Conservation (phyloP, 352 stramenopile genomes). For the Plasmopara muralis region DNA sequence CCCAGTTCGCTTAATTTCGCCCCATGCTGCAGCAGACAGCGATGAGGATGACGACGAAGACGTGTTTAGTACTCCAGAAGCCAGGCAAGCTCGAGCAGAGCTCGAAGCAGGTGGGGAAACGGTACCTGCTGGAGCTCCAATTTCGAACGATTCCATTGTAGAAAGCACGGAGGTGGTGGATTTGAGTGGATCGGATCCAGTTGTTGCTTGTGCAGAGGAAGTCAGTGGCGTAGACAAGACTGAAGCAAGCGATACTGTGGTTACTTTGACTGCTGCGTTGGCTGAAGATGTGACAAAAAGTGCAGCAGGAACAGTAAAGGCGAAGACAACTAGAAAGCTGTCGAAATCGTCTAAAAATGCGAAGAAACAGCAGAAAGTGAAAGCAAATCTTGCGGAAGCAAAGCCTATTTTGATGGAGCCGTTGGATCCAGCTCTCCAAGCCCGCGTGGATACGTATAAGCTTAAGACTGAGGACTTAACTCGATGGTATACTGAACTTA, state of each 20-base stretch:
- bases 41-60: slow-evolving; percentile 26
- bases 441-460: slow-evolving; percentile 62
- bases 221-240: slow-evolving; percentile 6
- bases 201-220: neutral
- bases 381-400: slow-evolving; percentile 20
- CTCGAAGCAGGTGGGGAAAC: slow-evolving; percentile 14
- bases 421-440: slow-evolving; percentile 50
- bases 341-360: slow-evolving; percentile 2
- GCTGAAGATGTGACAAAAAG: slow-evolving; percentile 1
- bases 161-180: slow-evolving; percentile 14
- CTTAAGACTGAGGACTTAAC: slow-evolving; percentile 74
- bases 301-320: slow-evolving; percentile 1
- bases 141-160: slow-evolving; percentile 19
- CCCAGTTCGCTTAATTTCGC: slow-evolving; percentile 23
- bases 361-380: slow-evolving; percentile 17
- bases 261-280: slow-evolving; percentile 4
- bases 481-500: slow-evolving; percentile 31
- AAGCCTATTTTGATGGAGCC: slow-evolving; percentile 20
- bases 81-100: slow-evolving; percentile 22
- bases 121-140: slow-evolving; percentile 19
- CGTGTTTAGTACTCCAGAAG: slow-evolving; percentile 25
- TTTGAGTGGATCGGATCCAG: neutral
- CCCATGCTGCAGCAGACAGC: slow-evolving; percentile 22
- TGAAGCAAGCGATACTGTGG: too few species aligned
- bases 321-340: neutral